Evolutionary conservation across 2,329 filamentous ascomycete genomes (phyloP).

Genomic region (Calycina herbarum): DNA sequence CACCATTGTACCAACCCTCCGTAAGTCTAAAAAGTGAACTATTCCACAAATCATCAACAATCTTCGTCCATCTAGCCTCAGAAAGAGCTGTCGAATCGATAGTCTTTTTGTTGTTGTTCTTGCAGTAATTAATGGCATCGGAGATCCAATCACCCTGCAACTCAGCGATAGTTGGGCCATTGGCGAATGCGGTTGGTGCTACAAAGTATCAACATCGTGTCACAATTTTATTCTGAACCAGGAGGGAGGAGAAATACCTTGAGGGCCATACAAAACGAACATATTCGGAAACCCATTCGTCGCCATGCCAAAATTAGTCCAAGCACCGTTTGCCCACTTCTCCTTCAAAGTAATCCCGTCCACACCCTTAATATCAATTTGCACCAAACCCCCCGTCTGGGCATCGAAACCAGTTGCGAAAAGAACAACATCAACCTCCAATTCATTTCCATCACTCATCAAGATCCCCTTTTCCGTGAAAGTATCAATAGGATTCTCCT

Average conservation of each 20-base stretch:
- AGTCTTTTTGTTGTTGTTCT: constrained; percentile 33
- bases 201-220: neutral
- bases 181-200: constrained; percentile 52
- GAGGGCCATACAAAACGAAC: constrained; percentile 55
- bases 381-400: constrained; percentile 37
- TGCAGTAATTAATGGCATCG: constrained; percentile 44
- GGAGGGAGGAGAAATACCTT: constrained; percentile 39
- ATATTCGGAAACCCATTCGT: constrained; percentile 50
- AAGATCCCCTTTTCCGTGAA: constrained; percentile 42
- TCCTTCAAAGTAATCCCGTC: constrained; percentile 37
- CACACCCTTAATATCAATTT: constrained; percentile 37
- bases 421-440: constrained; percentile 37
- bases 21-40: constrained; percentile 36
- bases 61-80: constrained; percentile 36
- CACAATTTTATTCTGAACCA: neutral
- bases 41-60: constrained; percentile 34
- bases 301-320: constrained; percentile 44
- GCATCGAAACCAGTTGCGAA: constrained; percentile 43
- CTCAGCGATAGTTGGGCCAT: constrained; percentile 55
- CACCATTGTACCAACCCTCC: constrained; percentile 43
- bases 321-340: constrained; percentile 37
- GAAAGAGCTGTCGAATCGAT: constrained; percentile 37
- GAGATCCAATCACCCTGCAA: constrained; percentile 58
- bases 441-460: constrained; percentile 32
- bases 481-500: constrained; percentile 43